Percentiles rank a stretch among this genome's conserved stretches.
Evolutionary conservation across 441 rosid genomes (phyloP).

Genomic region (Croton laevigatus): DNA sequence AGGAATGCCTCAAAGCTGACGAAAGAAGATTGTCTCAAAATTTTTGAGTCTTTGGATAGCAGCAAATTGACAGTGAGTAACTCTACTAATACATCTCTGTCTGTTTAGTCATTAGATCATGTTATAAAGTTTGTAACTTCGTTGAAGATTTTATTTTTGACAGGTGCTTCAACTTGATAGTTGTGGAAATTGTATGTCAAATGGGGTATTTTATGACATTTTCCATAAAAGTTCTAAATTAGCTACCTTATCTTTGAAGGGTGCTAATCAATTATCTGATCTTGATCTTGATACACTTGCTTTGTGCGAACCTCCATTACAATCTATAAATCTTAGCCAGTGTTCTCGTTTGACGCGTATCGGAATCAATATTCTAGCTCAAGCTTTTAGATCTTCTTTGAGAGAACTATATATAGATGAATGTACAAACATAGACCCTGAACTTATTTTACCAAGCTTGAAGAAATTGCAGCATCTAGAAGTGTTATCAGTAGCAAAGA

Average conservation of each 20-base stretch:
- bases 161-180: constrained; percentile 49
- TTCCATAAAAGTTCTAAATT: constrained; percentile 33
- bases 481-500: constrained; percentile 41
- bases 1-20: constrained; percentile 26
- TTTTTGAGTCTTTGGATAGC: constrained; percentile 33
- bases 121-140: constrained; percentile 12
- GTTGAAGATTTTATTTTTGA: constrained; percentile 2
- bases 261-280: constrained; percentile 44
- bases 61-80: constrained; percentile 33
- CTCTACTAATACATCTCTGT: neutral
- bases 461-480: constrained; percentile 29
- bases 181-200: constrained; percentile 37
- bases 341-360: constrained; percentile 39
- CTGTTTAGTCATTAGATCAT: neutral
- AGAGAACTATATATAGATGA: constrained; percentile 46
- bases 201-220: constrained; percentile 23
- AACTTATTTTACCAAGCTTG: constrained; percentile 29
- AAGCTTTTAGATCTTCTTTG: constrained; percentile 35
- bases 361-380: constrained; percentile 30
- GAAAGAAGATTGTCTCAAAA: constrained; percentile 31
- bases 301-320: constrained; percentile 38
- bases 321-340: constrained; percentile 37
- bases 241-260: constrained; percentile 37
- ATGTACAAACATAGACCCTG: constrained; percentile 35
- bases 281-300: constrained; percentile 27